phyloP scores from a whole-genome alignment of 2,329 filamentous ascomycete genomes.

The Colletotrichum noveboracense region DNA sequence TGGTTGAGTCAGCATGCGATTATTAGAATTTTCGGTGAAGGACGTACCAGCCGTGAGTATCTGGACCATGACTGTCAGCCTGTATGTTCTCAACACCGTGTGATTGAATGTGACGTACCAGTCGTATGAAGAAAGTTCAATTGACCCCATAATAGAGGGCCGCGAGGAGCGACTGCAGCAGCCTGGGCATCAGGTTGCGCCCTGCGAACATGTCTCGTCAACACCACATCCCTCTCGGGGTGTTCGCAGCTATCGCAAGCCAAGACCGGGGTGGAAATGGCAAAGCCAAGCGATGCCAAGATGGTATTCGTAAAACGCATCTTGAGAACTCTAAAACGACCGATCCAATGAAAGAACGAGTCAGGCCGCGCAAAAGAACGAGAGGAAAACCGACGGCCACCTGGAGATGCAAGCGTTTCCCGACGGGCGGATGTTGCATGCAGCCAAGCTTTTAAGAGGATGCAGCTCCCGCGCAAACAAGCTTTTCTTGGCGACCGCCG shows the following conservation, averaged over 20 bases:
- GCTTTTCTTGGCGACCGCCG: not conserved
- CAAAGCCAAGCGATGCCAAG: not conserved
- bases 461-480: not conserved
- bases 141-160: conserved; percentile 64
- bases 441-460: conserved; percentile 6
- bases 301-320: not conserved
- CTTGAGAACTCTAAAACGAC: not conserved
- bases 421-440: not conserved
- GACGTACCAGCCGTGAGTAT: conserved; percentile 6
- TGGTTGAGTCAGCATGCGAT: not conserved
- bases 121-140: conserved; percentile 58
- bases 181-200: conserved; percentile 52
- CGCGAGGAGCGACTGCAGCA: conserved; percentile 47
- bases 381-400: not conserved
- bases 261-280: not conserved
- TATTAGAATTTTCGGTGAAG: no score
- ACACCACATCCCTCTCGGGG: conserved; percentile 7
- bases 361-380: not conserved
- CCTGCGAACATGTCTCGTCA: conserved; percentile 44
- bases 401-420: not conserved
- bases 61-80: fast-evolving
- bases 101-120: conserved; percentile 37
- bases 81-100: conserved; percentile 59
- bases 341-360: not conserved
- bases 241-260: conserved; percentile 9